Evolutionary conservation across 2,329 filamentous ascomycete genomes (phyloP), one percentile per base, ranked within the genome.

Genomic region (Stemphylium beticola): DNA sequence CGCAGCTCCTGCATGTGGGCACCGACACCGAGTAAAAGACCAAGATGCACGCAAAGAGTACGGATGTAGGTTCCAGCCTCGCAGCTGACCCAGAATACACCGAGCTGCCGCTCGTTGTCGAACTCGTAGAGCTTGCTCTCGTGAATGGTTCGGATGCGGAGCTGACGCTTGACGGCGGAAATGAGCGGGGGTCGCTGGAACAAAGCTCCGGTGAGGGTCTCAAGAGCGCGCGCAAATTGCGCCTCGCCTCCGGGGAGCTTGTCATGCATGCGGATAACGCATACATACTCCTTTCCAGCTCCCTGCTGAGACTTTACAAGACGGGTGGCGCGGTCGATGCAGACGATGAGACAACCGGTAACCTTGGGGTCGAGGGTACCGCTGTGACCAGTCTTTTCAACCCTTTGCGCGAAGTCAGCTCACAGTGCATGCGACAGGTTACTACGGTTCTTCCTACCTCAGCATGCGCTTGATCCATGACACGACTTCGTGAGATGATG

Each of bases 391-490:
- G 95, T 99, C 82, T 98, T 97, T 76, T 99, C 93, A 61, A 90
- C 88, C 74, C 91, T 91, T 53, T 7, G 41, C 11, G 8, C 3
- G 3, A 9, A 33, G 42, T 74, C 60, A 72, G 65, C 50, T 26
- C 15, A 36, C 15, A 5, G 20, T 9, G 15, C 38, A 36, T 20
- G n/a, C 6, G 36, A 44, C 15, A 5, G n/a, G 36, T 38, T 37
- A 26, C 34, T 17, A 38, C 34, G 11, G 18, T 29, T 20, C 14
- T 34, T 41, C 57, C 62, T 86, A 92, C 89, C 90, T 88, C 52
- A 99, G 84, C 72, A 98, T 98, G 70, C 93, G 89, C 88, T 99
- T 99, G 69, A 98, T 90, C 95, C 95, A 99, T 65, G 95, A 93
- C 74, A 99, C 95, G 65, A 99, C 95, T 83, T 99, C 95, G 85